Percentiles rank a stretch among this genome's conserved stretches.
Evolutionary conservation across 345 rosid genomes (phyloP).

Genomic region (Eucalyptus shirleyi): DNA sequence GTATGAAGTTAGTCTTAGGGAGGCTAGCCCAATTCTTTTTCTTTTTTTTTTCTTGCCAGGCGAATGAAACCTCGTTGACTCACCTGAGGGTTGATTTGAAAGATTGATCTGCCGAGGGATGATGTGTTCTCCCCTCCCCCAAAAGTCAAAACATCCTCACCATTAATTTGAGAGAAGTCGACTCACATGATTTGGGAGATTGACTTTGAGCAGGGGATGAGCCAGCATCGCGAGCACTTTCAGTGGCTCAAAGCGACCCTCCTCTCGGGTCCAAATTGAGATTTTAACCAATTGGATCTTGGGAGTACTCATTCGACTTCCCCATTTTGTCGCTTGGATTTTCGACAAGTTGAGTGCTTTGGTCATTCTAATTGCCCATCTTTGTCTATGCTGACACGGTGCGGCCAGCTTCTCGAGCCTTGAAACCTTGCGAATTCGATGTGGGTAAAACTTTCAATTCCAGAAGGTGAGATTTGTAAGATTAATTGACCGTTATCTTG

Average conservation of each 20-base stretch:
- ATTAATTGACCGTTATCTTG: neutral
- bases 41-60: neutral
- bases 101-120: neutral
- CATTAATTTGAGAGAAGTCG: constrained; percentile 12
- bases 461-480: neutral
- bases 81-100: neutral
- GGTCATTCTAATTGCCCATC: neutral
- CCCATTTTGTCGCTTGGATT: neutral
- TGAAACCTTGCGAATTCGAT: neutral
- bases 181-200: constrained; percentile 13
- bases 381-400: neutral
- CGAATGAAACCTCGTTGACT: neutral
- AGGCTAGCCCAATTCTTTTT: neutral
- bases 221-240: constrained; percentile 3
- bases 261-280: neutral
- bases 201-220: constrained; percentile 6
- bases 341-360: neutral
- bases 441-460: neutral
- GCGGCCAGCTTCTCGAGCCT: neutral
- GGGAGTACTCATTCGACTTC: neutral
- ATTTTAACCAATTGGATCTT: neutral
- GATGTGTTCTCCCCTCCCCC: neutral
- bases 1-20: neutral
- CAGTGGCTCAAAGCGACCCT: constrained; percentile 1
- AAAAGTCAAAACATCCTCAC: constrained; percentile 12